Conservation (phyloP, 768 basidiomycete species). For the Podaxis sp. region DNA sequence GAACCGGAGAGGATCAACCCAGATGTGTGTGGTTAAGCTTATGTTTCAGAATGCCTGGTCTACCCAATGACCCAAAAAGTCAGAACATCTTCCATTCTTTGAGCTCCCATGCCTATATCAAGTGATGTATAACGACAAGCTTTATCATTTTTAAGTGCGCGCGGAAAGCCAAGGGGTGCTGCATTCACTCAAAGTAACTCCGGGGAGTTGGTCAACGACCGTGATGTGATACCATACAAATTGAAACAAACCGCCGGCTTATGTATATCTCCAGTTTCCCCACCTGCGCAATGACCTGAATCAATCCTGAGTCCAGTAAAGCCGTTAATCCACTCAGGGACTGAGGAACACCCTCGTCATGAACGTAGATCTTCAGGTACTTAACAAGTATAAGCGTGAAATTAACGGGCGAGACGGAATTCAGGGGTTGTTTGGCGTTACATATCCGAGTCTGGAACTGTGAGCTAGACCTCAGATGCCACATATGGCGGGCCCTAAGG, state of each 20-base stretch:
- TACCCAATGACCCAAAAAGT: background rate
- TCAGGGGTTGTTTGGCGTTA: background rate
- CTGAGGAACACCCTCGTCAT: background rate
- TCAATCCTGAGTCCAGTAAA: no score
- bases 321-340: no score
- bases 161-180: background rate
- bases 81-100: background rate
- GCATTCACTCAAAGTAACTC: background rate
- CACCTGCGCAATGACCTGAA: background rate
- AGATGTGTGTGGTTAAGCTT: no score
- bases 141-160: background rate
- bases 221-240: background rate
- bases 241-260: background rate
- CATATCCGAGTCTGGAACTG: background rate
- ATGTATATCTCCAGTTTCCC: background rate
- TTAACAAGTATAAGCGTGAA: background rate
- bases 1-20: no score
- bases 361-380: background rate
- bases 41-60: background rate
- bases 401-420: background rate
- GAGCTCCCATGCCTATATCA: background rate
- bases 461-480: background rate
- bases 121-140: background rate
- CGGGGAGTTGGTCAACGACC: background rate
- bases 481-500: background rate